phyloP scores from a whole-genome alignment of 2,329 filamentous ascomycete species.

The Verticillium zaregamsianum region DNA sequence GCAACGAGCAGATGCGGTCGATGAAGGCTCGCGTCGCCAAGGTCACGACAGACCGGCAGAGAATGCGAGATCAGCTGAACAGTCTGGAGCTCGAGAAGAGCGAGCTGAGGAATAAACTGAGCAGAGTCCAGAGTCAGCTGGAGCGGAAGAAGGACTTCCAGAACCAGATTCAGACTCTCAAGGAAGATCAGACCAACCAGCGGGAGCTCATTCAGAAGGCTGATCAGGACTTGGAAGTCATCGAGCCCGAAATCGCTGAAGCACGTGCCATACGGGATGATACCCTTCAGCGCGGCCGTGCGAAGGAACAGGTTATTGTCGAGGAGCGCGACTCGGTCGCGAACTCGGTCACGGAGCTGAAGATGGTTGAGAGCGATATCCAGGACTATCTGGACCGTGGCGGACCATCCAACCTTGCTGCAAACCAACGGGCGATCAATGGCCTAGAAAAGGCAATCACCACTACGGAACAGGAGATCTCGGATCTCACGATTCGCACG shows the following conservation, averaged over 20 bases:
- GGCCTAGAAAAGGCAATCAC: conserved; percentile 62
- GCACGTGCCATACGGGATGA: conserved; percentile 76
- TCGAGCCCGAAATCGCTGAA: conserved; percentile 72
- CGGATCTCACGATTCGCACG: conserved; percentile 61
- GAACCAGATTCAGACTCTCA: conserved; percentile 69
- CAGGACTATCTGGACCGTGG: conserved; percentile 72
- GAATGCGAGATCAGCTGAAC: conserved; percentile 62
- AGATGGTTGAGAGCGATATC: conserved; percentile 72
- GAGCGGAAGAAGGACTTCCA: conserved; percentile 74
- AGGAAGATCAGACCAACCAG: conserved; percentile 63
- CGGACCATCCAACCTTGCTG: conserved; percentile 66
- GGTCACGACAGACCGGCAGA: conserved; percentile 66
- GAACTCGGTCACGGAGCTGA: conserved; percentile 72
- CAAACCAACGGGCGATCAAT: conserved; percentile 66
- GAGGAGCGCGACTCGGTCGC: conserved; percentile 68
- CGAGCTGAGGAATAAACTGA: conserved; percentile 70
- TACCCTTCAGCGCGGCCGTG: conserved; percentile 64
- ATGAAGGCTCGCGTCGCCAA: conserved; percentile 62
- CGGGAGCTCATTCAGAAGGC: conserved; percentile 64
- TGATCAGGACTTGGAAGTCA: conserved; percentile 68
- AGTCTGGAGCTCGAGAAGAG: conserved; percentile 72
- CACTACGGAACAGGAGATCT: conserved; percentile 63
- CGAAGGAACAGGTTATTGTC: conserved; percentile 68
- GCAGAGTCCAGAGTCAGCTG: conserved; percentile 65
- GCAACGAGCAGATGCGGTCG: conserved; percentile 62